Evolutionary conservation across 1,284 basidiomycete species (phyloP).

Genomic region (Sporisorium scitamineum): DNA sequence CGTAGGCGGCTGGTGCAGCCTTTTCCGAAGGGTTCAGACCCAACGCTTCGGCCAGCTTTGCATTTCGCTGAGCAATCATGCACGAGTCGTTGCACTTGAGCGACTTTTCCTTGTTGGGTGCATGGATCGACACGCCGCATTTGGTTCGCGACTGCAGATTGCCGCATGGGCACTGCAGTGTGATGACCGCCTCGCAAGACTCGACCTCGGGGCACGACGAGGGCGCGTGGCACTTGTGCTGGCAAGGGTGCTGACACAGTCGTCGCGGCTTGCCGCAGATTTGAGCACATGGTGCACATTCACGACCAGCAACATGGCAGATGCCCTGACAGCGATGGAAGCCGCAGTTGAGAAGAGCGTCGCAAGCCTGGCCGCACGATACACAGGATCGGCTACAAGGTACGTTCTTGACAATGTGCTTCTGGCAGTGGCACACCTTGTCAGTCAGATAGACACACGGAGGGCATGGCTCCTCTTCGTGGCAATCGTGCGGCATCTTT

Average conservation of each 20-base stretch:
- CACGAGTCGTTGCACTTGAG: slow-evolving; percentile 67
- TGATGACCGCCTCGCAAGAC: slow-evolving; percentile 63
- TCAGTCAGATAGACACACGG: slow-evolving; percentile 66
- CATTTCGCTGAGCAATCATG: slow-evolving; percentile 65
- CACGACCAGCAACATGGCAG: slow-evolving; percentile 59
- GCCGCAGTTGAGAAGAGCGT: slow-evolving; percentile 61
- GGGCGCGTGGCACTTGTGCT: slow-evolving; percentile 64
- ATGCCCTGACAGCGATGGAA: slow-evolving; percentile 60
- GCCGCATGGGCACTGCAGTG: slow-evolving; percentile 63
- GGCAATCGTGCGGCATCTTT: slow-evolving; percentile 65
- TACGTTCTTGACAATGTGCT: slow-evolving; percentile 61
- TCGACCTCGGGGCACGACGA: slow-evolving; percentile 59
- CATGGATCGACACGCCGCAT: slow-evolving; percentile 54
- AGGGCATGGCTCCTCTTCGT: slow-evolving; percentile 64
- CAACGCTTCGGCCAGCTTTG: slow-evolving; percentile 65
- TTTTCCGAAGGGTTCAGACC: slow-evolving; percentile 59
- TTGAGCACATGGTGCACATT: slow-evolving; percentile 63
- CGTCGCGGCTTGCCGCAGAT: slow-evolving; percentile 61
- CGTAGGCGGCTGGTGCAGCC: slow-evolving; percentile 46
- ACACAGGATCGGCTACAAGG: slow-evolving; percentile 63
- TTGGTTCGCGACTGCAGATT: slow-evolving; percentile 58
- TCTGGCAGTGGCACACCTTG: slow-evolving; percentile 64
- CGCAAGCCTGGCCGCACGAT: slow-evolving; percentile 62
- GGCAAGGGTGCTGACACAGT: slow-evolving; percentile 64
- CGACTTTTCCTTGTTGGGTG: slow-evolving; percentile 48